Evolutionary conservation across 2,329 filamentous ascomycete species (phyloP).

Genomic region (Exophiala oligosperma): DNA sequence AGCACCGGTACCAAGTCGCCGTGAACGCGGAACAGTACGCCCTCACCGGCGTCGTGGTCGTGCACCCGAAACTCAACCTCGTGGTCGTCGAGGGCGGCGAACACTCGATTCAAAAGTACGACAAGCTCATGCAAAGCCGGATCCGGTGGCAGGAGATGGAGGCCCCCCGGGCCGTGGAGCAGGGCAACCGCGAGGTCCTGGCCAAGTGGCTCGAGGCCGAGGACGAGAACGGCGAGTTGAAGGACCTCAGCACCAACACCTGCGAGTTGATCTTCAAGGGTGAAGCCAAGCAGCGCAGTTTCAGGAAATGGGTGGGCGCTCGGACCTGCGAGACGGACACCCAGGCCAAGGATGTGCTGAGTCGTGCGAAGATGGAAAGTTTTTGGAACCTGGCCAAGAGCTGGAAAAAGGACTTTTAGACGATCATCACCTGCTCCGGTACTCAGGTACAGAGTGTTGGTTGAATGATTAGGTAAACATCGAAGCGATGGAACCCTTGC

Average conservation of each 20-base stretch:
- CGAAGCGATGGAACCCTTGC: no score
- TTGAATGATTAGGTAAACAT: no score
- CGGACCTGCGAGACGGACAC: constrained; percentile 91
- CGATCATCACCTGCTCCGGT: no score
- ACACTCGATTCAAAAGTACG: constrained; percentile 80
- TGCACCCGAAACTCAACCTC: constrained; percentile 85
- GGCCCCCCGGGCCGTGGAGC: constrained; percentile 58
- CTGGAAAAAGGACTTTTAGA: constrained; percentile 37
- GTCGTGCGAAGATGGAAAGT: constrained; percentile 85
- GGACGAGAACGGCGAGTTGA: constrained; percentile 71
- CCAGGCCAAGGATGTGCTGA: constrained; percentile 77
- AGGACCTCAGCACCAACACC: constrained; percentile 78
- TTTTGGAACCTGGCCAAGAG: constrained; percentile 91
- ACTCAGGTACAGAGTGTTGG: no score
- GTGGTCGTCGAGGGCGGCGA: constrained; percentile 89
- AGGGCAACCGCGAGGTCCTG: constrained; percentile 62
- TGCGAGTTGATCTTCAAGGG: constrained; percentile 89
- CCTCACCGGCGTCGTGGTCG: constrained; percentile 85
- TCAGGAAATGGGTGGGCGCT: constrained; percentile 79
- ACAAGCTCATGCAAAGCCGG: constrained; percentile 88
- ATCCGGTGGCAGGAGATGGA: constrained; percentile 94
- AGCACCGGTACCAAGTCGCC: constrained; percentile 89
- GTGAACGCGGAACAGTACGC: constrained; percentile 88
- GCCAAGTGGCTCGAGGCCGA: constrained; percentile 76
- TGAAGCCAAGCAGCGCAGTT: constrained; percentile 74